Base-by-base conservation (phyloP, 2,329 filamentous ascomycete genomes). In the Epichloe bromicola region DNA sequence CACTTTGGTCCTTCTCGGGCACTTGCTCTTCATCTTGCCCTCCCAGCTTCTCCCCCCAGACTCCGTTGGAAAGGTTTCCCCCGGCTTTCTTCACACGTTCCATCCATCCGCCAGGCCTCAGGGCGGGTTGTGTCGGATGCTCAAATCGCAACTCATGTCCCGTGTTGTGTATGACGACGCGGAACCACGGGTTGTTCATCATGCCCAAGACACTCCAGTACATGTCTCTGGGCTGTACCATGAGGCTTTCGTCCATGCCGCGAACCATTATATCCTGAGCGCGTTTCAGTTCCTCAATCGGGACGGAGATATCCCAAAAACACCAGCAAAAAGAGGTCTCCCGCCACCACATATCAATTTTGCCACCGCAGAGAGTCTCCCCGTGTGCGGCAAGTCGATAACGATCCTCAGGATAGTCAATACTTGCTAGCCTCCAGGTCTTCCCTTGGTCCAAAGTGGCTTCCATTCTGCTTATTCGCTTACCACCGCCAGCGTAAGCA, bases 171-270 rank as follows among this genome's bases (percentile, higher is more conserved):
- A 96, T 85, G 2, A 82, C 79, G 1, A 96, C 78, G 5, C 90
- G 77, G 65, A 85, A 96, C 90, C 90, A 96, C 0, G 88, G 86
- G 59, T 95, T 95, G 68, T 95, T 95, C 90, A 96, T 95, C 90
- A 96, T 96, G 0, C 90, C 89, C 39, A 95, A 70, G 2, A 95
- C 88, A 54, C 82, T 89, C 90, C 90, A 96, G 69, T 95, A 95
- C 87, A 95, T 93, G 60, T 96, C 90, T 54, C 87, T 77, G 4
- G 90, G 90, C 63, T 95, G 88, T 0, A 87, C 72, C 66, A 86
- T 87, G 79, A 95, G 84, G 50, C 83, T 79, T 57, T 95, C 90
- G 58, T 96, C 90, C 88, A 95, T 95, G 4, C 84, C 85, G 43
- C 90, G 77, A 5, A 95, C 82, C 61, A 94, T 75, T 38, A 96